phyloP scores from a whole-genome alignment of 1,284 basidiomycete genomes.

The Leccinum colubrinum region DNA sequence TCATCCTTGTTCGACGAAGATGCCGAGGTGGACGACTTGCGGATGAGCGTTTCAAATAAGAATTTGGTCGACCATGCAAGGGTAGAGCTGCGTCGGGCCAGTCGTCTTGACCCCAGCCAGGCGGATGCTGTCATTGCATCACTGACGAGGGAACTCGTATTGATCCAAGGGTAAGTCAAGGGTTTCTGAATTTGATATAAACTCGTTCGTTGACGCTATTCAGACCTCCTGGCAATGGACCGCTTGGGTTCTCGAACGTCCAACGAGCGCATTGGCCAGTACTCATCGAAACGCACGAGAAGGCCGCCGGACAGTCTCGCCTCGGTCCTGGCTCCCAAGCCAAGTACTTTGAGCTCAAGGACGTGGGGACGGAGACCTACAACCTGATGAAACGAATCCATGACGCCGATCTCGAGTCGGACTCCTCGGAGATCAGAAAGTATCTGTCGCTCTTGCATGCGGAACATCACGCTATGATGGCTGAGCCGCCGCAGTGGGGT shows the following conservation, averaged over 20 bases:
- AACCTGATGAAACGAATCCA: slow-evolving; percentile 34
- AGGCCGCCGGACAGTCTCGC: slow-evolving; percentile 40
- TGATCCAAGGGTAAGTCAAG: slow-evolving; percentile 66
- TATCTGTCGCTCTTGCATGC: too few species aligned
- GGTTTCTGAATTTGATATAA: neutral
- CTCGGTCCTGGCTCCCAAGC: slow-evolving; percentile 32
- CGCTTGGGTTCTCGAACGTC: slow-evolving; percentile 54
- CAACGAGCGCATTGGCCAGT: slow-evolving; percentile 56
- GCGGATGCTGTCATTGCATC: slow-evolving; percentile 63
- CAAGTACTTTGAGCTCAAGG: too few species aligned
- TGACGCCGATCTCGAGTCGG: too few species aligned
- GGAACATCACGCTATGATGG: too few species aligned
- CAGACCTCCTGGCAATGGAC: slow-evolving; percentile 30
- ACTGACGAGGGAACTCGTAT: slow-evolving; percentile 54
- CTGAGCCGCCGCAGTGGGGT: too few species aligned
- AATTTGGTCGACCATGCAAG: slow-evolving; percentile 37
- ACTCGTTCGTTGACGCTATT: neutral
- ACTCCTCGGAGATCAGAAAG: too few species aligned
- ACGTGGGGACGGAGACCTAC: slow-evolving; percentile 43
- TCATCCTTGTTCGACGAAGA: slow-evolving; percentile 37
- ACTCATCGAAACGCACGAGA: slow-evolving; percentile 58
- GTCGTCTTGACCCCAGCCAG: slow-evolving; percentile 64
- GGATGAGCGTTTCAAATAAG: slow-evolving; percentile 19
- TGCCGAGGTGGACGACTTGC: slow-evolving; percentile 20
- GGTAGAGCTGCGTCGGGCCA: slow-evolving; percentile 39